Evolutionary conservation across 306 rosid genomes (phyloP).

Genomic region (Trifolium repens): DNA sequence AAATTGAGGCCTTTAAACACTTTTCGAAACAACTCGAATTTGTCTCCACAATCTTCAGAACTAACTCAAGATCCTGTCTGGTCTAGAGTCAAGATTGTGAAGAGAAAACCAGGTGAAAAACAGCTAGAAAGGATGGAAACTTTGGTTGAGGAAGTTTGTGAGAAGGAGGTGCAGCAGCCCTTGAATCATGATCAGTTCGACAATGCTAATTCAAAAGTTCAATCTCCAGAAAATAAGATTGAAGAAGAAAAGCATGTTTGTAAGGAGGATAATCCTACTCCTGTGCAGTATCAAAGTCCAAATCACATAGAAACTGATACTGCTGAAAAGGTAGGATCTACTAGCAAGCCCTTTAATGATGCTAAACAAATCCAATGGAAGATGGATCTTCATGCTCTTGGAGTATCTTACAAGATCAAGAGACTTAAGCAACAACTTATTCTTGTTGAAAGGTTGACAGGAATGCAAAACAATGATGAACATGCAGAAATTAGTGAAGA

Average conservation of each 20-base stretch:
- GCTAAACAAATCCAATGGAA: slow-evolving; percentile 72
- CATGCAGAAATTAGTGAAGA: slow-evolving; percentile 50
- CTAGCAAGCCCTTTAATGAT: slow-evolving; percentile 48
- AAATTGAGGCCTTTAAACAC: slow-evolving; percentile 50
- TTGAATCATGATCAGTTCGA: slow-evolving; percentile 18
- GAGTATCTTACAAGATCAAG: slow-evolving; percentile 90
- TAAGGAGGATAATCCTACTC: slow-evolving; percentile 35
- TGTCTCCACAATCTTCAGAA: slow-evolving; percentile 50
- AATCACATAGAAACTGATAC: slow-evolving; percentile 38
- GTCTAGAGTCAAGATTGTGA: slow-evolving; percentile 54
- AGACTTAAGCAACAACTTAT: slow-evolving; percentile 88
- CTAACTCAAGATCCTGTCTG: slow-evolving; percentile 49
- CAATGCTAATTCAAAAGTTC: slow-evolving; percentile 40
- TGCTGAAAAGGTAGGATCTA: slow-evolving; percentile 43
- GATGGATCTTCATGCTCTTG: slow-evolving; percentile 94
- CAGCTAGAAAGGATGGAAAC: slow-evolving; percentile 56
- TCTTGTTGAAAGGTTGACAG: slow-evolving; percentile 81
- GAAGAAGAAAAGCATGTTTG: slow-evolving; percentile 47
- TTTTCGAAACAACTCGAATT: slow-evolving; percentile 47
- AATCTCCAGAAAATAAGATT: slow-evolving; percentile 46
- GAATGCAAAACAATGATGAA: slow-evolving; percentile 63
- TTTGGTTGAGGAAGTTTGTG: slow-evolving; percentile 49
- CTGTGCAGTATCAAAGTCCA: slow-evolving; percentile 41
- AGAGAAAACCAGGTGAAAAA: slow-evolving; percentile 55
- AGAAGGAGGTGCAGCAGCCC: slow-evolving; percentile 36